Base-by-base conservation (phyloP, 2,329 filamentous ascomycete species). In the Diplocarpon rosae region DNA sequence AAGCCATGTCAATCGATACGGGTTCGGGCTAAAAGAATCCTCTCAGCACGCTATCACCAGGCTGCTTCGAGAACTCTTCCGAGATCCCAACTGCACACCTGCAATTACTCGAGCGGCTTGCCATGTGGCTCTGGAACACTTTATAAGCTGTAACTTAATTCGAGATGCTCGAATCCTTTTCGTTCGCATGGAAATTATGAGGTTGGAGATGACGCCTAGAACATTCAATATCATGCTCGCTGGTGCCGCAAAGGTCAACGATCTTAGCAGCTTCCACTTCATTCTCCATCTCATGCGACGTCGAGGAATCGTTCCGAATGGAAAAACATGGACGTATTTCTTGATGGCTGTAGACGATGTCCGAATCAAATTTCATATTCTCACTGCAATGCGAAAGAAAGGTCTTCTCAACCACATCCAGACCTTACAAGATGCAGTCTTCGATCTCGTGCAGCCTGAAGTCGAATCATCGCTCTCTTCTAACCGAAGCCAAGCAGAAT, bases 171-270 rank as follows among this genome's bases (percentile, higher is more conserved):
- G 60, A 30, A 30, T 45, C 1, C 49, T 70, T 6, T 64, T 68
- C 39, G 49, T 57, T 13, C 54, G 43, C 13, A 60, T 63, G 46
- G 60, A 66, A 40, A 55, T 62, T 37, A 51, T 65, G 17, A 58
- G 63, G 28, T 62, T 60, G 32, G 20, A 30, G 10, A 46, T 53
- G 24, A 29, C 62, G 2, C 56, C 61, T 5, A 63, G 67, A 32
- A 66, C 65, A 5, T 69, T 65, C 51, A 71, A 71, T 39, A 65
- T 69, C 36, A 54, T 72, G 39, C 51, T 72, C 32, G 53, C 56
- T 34, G 56, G 56, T 16, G 59, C 63, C 20, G 66, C 66, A 11
- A 56, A 56, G 39, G 55, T 54, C 16, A 61, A 63, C 39, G 62
- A 70, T 52, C 51, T 66, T n/a, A 51, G 48, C 11, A 56, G 56